phyloP scores from a whole-genome alignment of 345 rosid species.

The Ceriops decandra region DNA sequence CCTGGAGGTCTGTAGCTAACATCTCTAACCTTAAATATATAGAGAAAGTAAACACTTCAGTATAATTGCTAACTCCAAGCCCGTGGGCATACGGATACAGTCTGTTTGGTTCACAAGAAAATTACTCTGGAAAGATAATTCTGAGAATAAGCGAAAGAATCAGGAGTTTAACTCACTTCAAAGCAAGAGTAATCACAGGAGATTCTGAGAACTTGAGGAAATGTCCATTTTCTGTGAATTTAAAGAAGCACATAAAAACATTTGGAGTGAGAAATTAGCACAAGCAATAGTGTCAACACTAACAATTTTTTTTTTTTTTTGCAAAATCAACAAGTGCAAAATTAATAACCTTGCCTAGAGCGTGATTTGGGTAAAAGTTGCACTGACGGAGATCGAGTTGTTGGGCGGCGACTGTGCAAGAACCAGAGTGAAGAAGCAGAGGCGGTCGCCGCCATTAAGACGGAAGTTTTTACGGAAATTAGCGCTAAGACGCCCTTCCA shows the following conservation, averaged over 20 bases:
- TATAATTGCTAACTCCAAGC: no score
- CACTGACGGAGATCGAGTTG: not conserved
- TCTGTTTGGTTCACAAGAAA: no score
- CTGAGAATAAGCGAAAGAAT: no score
- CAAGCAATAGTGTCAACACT: no score
- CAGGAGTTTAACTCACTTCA: conserved; percentile 41
- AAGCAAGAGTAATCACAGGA: conserved; percentile 62
- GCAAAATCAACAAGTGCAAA: not conserved
- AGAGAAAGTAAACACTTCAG: not conserved
- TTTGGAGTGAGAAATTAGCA: no score
- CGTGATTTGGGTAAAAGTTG: conserved; percentile 16
- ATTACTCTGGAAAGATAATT: no score
- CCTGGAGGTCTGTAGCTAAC: conserved; percentile 81
- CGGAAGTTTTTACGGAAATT: not conserved
- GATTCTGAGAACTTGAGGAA: conserved; percentile 18
- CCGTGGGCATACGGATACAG: no score
- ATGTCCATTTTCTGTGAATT: conserved; percentile 29
- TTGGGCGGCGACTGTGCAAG: conserved; percentile 2
- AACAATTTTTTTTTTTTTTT: no score
- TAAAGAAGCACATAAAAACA: not conserved
- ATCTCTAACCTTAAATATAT: conserved; percentile 46
- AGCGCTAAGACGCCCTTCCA: no score
- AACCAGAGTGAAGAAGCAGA: conserved; percentile 15
- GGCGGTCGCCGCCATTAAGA: conserved; percentile 19
- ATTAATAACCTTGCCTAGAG: conserved; percentile 16